Percentiles rank a stretch among this genome's conserved stretches.
Conservation (phyloP, 2,329 filamentous ascomycete genomes). For the Huntiella moniliformis region DNA sequence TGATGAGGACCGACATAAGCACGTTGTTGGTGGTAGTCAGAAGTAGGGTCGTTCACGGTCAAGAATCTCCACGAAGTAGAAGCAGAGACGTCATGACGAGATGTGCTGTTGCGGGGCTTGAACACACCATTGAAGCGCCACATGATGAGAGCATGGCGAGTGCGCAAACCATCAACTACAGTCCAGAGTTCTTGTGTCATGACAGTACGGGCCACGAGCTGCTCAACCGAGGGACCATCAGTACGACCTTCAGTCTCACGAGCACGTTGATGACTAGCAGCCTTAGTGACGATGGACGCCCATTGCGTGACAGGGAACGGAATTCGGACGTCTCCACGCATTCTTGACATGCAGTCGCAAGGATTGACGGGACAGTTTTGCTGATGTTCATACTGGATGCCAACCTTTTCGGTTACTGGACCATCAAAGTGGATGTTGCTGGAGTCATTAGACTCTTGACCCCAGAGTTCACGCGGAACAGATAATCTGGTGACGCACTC, state of each 20-base stretch:
- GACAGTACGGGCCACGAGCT: conserved; percentile 23
- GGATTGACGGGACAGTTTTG: conserved; percentile 30
- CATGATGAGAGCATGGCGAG: conserved; percentile 38
- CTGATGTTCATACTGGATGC: conserved; percentile 29
- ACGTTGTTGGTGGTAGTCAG: conserved; percentile 36
- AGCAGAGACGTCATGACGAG: conserved; percentile 11
- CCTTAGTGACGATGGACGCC: conserved; percentile 38
- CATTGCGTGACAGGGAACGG: conserved; percentile 40
- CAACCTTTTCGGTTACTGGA: conserved; percentile 25
- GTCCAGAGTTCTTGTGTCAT: conserved; percentile 53
- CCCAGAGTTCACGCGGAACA: conserved; percentile 33
- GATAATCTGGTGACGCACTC: conserved; percentile 39
- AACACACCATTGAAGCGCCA: conserved; percentile 42
- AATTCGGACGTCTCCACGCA: conserved; percentile 32
- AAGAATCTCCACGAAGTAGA: conserved; percentile 41
- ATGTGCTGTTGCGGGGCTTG: conserved; percentile 18
- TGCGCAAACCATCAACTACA: conserved; percentile 22
- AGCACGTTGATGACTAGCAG: conserved; percentile 30
- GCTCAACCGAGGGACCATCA: conserved; percentile 14
- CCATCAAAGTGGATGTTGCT: conserved; percentile 24
- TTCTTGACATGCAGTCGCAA: conserved; percentile 31
- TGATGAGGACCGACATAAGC: conserved; percentile 15
- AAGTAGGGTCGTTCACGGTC: conserved; percentile 39
- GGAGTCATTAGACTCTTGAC: conserved; percentile 23
- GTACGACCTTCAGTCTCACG: conserved; percentile 20